phyloP scores from a whole-genome alignment of 345 rosid species.

The Litchi chinensis region DNA sequence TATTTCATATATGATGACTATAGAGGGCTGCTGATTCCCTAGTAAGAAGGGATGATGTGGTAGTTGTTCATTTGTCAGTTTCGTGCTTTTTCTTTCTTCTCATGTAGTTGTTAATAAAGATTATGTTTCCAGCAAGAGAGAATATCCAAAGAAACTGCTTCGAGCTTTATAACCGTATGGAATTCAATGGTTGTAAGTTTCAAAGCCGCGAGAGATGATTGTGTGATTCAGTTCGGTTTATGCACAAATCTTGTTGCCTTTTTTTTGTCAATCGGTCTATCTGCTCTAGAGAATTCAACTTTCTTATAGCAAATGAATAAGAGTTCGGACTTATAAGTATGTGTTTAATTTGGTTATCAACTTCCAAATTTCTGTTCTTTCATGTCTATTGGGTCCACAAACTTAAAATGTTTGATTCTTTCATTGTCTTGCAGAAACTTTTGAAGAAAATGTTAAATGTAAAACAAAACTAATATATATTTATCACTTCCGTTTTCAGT shows the following conservation, averaged over 20 bases:
- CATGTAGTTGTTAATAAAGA: too few relatives aligned
- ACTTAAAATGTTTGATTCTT: neutral
- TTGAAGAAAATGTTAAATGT: neutral
- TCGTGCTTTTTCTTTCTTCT: neutral
- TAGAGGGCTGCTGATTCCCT: neutral
- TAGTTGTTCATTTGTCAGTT: neutral
- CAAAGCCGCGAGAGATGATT: neutral
- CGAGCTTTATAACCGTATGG: slow-evolving; percentile 4
- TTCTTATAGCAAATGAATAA: neutral
- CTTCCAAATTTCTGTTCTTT: neutral
- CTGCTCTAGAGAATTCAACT: too few relatives aligned
- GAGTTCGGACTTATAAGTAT: neutral
- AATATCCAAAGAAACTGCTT: neutral
- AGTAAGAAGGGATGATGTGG: neutral
- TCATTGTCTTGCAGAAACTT: neutral
- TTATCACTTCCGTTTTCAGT: slow-evolving; percentile 6
- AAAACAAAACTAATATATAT: neutral
- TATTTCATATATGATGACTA: neutral
- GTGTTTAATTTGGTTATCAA: neutral
- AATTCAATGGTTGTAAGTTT: neutral
- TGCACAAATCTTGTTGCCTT: neutral
- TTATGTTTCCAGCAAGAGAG: neutral
- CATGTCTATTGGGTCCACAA: too few relatives aligned
- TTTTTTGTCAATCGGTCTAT: neutral
- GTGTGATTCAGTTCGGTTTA: neutral